A percentile compares a stretch with the other conserved stretches of the same genome.
These are phyloP conservation scores for Prunus persica DNA, from an alignment of 306 rosid genomes.

Conservation along the genomic window DNA sequence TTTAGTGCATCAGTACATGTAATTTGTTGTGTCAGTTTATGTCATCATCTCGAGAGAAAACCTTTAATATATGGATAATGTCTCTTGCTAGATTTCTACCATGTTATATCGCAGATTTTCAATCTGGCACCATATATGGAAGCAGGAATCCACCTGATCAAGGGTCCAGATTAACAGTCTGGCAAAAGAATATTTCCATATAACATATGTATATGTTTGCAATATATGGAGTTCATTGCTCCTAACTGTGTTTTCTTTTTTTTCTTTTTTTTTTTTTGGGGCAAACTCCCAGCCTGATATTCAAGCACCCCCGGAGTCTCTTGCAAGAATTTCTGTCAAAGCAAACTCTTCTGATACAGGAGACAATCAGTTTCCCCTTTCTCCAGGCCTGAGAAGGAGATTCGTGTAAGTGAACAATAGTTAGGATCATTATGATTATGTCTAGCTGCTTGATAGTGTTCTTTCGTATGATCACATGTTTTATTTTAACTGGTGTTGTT, in stretches of 20 bases:
- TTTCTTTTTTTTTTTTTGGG: background rate
- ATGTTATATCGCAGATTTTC: background rate
- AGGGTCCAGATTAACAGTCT: background rate
- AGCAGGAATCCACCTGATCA: background rate
- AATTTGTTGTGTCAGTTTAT: background rate
- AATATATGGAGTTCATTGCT: conserved; percentile 2
- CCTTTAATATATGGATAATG: background rate
- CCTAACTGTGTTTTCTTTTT: conserved; percentile 24
- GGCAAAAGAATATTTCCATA: background rate
- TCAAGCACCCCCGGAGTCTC: conserved; percentile 42
- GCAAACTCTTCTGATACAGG: conserved; percentile 43
- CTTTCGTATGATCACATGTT: conserved; percentile 23
- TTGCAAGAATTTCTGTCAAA: conserved; percentile 31
- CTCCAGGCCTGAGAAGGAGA: conserved; percentile 80
- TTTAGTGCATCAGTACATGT: background rate
- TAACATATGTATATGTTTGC: background rate
- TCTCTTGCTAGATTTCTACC: background rate
- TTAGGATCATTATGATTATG: conserved; percentile 7
- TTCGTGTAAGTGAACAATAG: conserved; percentile 46
- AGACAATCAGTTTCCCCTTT: conserved; percentile 36
- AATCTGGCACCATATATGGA: background rate
- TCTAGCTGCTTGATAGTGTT: conserved; percentile 5
- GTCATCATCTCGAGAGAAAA: background rate
- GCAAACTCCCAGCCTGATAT: conserved; percentile 39
- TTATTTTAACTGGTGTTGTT: conserved; percentile 22